These are phyloP conservation scores for Sporothrix schenckii DNA, from an alignment of 2,329 filamentous ascomycete genomes.

Conservation along the genomic window DNA sequence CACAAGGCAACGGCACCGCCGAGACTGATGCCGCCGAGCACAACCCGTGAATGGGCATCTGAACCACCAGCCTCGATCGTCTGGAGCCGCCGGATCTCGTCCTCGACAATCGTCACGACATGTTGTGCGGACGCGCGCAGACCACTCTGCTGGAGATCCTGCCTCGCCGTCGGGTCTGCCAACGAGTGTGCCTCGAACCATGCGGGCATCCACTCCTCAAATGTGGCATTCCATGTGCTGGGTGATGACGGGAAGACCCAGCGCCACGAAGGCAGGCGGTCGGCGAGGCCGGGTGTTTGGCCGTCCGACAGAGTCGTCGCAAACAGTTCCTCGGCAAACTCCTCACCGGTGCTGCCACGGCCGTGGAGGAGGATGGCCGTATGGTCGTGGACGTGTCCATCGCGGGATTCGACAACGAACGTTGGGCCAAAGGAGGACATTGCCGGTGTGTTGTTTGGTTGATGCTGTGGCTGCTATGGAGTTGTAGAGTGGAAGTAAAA, in stretches of 20 bases:
- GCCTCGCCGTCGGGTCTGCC: slow-evolving; percentile 45
- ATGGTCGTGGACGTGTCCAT: slow-evolving; percentile 43
- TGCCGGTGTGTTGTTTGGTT: not conserved
- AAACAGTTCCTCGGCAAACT: slow-evolving; percentile 42
- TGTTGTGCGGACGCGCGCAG: slow-evolving; percentile 45
- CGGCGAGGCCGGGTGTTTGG: slow-evolving; percentile 41
- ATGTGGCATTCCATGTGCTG: slow-evolving; percentile 38
- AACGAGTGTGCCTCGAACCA: slow-evolving; percentile 57
- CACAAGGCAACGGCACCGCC: slow-evolving; percentile 49
- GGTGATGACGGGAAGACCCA: slow-evolving; percentile 55
- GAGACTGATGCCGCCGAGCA: slow-evolving; percentile 53
- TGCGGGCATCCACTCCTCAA: slow-evolving; percentile 39
- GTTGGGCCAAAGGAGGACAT: slow-evolving; percentile 24
- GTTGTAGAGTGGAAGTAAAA: not conserved
- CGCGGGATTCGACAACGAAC: slow-evolving; percentile 21
- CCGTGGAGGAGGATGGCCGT: slow-evolving; percentile 52
- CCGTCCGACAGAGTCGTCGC: slow-evolving; percentile 40
- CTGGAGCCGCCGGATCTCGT: slow-evolving; percentile 41
- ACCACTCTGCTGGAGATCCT: slow-evolving; percentile 49
- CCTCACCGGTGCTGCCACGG: slow-evolving; percentile 45
- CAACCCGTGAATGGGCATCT: slow-evolving; percentile 37
- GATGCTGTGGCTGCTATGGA: not conserved
- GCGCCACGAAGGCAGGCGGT: slow-evolving; percentile 49
- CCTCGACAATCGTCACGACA: slow-evolving; percentile 42
- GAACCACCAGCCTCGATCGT: not conserved